phyloP scores from a whole-genome alignment of 352 stramenopile species.

The Globisporangium yorkense region DNA sequence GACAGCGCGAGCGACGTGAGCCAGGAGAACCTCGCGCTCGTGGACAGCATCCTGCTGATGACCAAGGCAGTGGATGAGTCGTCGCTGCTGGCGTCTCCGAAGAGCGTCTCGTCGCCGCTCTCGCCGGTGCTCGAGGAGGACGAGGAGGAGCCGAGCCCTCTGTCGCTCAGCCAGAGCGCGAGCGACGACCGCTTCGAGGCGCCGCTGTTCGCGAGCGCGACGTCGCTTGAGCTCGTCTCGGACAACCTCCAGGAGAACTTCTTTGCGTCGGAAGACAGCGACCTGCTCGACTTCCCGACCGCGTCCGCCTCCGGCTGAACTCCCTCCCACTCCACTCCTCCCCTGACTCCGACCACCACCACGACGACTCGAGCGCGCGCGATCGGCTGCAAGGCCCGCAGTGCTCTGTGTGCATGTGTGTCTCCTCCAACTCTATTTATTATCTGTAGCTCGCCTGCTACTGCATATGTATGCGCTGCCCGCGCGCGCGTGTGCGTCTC shows the following conservation, averaged over 20 bases:
- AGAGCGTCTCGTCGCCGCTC: slow-evolving; percentile 54
- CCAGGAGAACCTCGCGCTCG: slow-evolving; percentile 58
- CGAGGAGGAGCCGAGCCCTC: slow-evolving; percentile 25
- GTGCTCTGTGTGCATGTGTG: slow-evolving; percentile 11
- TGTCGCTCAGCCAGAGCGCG: slow-evolving; percentile 6
- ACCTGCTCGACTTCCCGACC: slow-evolving; percentile 57
- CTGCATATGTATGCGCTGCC: slow-evolving; percentile 13
- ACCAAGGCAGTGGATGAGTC: slow-evolving; percentile 61
- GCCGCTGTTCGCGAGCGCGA: slow-evolving; percentile 21
- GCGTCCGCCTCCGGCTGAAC: slow-evolving; percentile 8
- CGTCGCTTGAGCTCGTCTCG: slow-evolving; percentile 60
- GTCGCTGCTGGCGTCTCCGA: slow-evolving; percentile 46
- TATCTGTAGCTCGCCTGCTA: slow-evolving; percentile 10
- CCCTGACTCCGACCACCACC: not conserved
- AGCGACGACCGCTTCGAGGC: slow-evolving; percentile 12
- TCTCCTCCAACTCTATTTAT: slow-evolving; percentile 24
- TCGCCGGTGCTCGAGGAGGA: slow-evolving; percentile 39
- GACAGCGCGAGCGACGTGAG: slow-evolving; percentile 14
- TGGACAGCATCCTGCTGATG: slow-evolving; percentile 78
- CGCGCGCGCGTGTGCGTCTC: no score
- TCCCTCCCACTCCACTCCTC: not conserved
- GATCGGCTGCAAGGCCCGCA: slow-evolving; percentile 7
- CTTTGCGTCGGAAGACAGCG: slow-evolving; percentile 60
- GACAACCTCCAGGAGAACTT: slow-evolving; percentile 73
- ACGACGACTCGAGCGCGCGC: not conserved